phyloP scores from a whole-genome alignment of 176 grass and related monocot genomes.

The Avena atlantica region DNA sequence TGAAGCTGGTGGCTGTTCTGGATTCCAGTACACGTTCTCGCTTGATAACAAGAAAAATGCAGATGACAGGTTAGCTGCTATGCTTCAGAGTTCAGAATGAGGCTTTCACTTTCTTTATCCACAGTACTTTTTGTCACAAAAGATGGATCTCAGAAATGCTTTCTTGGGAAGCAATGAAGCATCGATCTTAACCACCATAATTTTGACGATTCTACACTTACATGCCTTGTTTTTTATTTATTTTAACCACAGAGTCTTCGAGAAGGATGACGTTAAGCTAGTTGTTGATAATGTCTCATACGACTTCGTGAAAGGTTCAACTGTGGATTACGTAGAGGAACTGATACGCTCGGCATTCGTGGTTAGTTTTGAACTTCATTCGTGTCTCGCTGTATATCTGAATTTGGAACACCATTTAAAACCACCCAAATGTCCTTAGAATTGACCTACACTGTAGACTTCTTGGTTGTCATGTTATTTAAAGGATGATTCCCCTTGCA shows the following conservation, averaged over 20 bases:
- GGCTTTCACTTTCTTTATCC: neutral
- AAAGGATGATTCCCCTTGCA: neutral
- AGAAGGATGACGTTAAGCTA: slow-evolving; percentile 80
- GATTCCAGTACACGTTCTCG: slow-evolving; percentile 20
- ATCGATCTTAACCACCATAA: neutral
- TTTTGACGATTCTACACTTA: neutral
- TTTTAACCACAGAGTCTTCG: slow-evolving; percentile 68
- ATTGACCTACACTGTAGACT: neutral
- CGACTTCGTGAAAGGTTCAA: slow-evolving; percentile 93
- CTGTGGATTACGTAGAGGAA: slow-evolving; percentile 89
- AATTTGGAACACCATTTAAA: neutral
- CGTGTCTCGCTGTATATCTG: neutral
- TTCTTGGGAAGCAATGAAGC: neutral
- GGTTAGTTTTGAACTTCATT: slow-evolving; percentile 55
- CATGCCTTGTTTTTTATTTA: neutral
- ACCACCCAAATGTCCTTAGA: neutral
- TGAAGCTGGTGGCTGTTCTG: slow-evolving; percentile 63
- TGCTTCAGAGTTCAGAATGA: slow-evolving; percentile 11
- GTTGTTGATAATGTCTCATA: slow-evolving; percentile 88
- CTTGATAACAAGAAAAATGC: slow-evolving; percentile 68
- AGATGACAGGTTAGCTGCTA: slow-evolving; percentile 40
- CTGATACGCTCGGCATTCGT: slow-evolving; percentile 82
- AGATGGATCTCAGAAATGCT: neutral
- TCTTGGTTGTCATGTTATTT: neutral
- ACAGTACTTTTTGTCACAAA: neutral